Evolutionary conservation across 1,284 basidiomycete species (phyloP).

Genomic region (Papiliotrema nemorosa): DNA sequence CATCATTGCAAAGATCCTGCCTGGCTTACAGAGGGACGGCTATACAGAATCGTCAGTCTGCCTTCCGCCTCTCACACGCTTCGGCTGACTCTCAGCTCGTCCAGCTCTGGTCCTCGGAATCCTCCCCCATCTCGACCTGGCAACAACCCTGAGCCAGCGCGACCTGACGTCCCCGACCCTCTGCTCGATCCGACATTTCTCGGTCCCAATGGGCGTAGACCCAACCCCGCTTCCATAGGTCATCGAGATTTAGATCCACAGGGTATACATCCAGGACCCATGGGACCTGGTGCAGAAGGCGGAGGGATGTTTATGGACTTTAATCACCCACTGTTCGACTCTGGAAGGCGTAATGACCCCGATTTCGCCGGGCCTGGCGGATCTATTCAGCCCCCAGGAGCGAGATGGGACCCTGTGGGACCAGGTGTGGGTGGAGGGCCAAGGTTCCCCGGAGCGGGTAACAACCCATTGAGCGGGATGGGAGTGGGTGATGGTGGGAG

Average conservation of each 20-base stretch:
- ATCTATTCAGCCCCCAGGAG: slow-evolving; percentile 50
- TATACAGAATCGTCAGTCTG: slow-evolving; percentile 41
- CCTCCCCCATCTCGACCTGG: slow-evolving; percentile 19
- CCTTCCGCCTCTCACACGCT: background rate
- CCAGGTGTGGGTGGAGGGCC: slow-evolving; percentile 35
- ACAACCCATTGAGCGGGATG: slow-evolving; percentile 38
- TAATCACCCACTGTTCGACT: slow-evolving; percentile 54
- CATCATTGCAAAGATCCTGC: slow-evolving; percentile 48
- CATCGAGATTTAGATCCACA: slow-evolving; percentile 55
- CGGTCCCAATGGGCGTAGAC: slow-evolving; percentile 9
- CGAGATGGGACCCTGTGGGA: slow-evolving; percentile 56
- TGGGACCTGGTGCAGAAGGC: slow-evolving; percentile 32
- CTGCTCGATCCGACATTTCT: slow-evolving; percentile 30
- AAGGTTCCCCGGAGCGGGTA: slow-evolving; percentile 27
- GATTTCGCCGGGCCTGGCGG: slow-evolving; percentile 33
- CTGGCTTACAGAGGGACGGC: slow-evolving; percentile 47
- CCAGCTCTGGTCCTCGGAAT: slow-evolving; percentile 22
- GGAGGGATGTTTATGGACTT: slow-evolving; percentile 56
- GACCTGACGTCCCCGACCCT: slow-evolving; percentile 14
- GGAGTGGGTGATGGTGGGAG: slow-evolving; percentile 37
- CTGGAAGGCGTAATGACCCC: slow-evolving; percentile 14
- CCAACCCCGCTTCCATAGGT: slow-evolving; percentile 49
- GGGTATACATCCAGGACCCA: slow-evolving; percentile 26
- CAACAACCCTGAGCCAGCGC: slow-evolving; percentile 18
- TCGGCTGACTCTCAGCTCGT: background rate